These are phyloP conservation scores for Helianthus tuberosus DNA, from an alignment of 129 eudicot genomes.

Conservation along the genomic window DNA sequence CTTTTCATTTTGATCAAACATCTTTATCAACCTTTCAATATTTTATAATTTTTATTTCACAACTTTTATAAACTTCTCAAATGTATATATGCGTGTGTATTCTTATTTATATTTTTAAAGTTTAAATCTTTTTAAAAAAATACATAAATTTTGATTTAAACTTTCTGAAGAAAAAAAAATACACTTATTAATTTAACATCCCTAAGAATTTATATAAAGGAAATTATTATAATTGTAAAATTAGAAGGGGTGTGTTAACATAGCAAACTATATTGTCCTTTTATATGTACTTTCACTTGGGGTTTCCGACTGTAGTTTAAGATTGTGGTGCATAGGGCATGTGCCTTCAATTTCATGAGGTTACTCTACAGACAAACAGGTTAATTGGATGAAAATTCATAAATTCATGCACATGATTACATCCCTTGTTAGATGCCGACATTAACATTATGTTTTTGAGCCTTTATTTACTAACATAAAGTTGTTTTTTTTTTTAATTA, in stretches of 20 bases:
- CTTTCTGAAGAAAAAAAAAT: too few species aligned
- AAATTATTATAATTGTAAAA: not conserved
- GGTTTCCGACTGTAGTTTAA: not conserved
- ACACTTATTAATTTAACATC: too few species aligned
- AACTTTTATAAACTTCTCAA: too few species aligned
- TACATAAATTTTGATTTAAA: too few species aligned
- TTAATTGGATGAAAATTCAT: conserved; percentile 12
- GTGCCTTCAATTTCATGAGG: conserved; percentile 18
- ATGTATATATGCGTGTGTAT: too few species aligned
- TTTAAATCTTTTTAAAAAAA: too few species aligned
- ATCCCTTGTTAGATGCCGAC: not conserved
- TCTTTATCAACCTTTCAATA: too few species aligned
- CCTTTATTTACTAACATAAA: not conserved
- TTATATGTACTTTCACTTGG: conserved; percentile 10
- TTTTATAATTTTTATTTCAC: too few species aligned
- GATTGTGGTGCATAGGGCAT: conserved; percentile 13
- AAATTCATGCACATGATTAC: conserved; percentile 11
- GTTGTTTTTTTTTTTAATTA: not conserved
- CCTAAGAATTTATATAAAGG: too few species aligned
- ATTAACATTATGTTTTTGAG: not conserved
- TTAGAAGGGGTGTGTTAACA: not conserved
- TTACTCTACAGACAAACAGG: conserved; percentile 18
- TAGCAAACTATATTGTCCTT: conserved; percentile 13
- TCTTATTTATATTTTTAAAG: too few species aligned
- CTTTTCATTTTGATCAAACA: too few species aligned